Evolutionary conservation across 768 basidiomycete genomes (phyloP).

Genomic region (Boletus coccyginus): DNA sequence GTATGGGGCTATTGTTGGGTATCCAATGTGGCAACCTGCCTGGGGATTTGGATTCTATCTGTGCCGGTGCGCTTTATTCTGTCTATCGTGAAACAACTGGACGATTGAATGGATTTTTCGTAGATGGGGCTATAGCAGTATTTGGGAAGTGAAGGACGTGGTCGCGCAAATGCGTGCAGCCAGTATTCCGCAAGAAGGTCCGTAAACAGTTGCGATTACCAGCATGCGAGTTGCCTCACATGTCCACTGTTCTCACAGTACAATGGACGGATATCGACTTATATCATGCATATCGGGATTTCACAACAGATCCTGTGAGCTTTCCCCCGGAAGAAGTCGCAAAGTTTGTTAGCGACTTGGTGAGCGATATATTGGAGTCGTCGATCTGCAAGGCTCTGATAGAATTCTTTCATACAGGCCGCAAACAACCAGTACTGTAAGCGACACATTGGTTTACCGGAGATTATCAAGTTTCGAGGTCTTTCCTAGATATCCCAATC

Average conservation of each 20-base stretch:
- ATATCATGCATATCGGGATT: conserved; percentile 67
- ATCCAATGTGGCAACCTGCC: conserved; percentile 65
- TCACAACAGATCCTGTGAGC: conserved; percentile 62
- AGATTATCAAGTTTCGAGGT: not conserved
- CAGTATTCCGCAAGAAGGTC: conserved; percentile 69
- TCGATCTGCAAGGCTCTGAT: not conserved
- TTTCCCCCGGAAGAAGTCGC: conserved; percentile 54
- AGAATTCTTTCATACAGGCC: not conserved
- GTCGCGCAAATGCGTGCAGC: conserved; percentile 61
- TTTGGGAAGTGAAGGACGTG: conserved; percentile 52
- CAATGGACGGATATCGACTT: conserved; percentile 80
- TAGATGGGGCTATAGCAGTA: conserved; percentile 44
- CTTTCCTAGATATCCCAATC: conserved; percentile 57
- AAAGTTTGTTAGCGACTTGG: conserved; percentile 52
- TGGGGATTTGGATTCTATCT: conserved; percentile 81
- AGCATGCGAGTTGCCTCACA: not conserved
- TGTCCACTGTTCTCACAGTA: conserved; percentile 31
- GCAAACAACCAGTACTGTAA: conserved; percentile 25
- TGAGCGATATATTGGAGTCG: conserved; percentile 26
- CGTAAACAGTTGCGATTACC: not conserved
- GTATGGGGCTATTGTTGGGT: conserved; percentile 61
- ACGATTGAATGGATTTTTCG: not conserved
- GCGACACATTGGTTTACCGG: not conserved
- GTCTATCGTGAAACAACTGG: not conserved
- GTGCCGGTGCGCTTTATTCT: conserved; percentile 42